Evolutionary conservation across 352 stramenopile species (phyloP).

Genomic region (Phytopythium oedochilum): DNA sequence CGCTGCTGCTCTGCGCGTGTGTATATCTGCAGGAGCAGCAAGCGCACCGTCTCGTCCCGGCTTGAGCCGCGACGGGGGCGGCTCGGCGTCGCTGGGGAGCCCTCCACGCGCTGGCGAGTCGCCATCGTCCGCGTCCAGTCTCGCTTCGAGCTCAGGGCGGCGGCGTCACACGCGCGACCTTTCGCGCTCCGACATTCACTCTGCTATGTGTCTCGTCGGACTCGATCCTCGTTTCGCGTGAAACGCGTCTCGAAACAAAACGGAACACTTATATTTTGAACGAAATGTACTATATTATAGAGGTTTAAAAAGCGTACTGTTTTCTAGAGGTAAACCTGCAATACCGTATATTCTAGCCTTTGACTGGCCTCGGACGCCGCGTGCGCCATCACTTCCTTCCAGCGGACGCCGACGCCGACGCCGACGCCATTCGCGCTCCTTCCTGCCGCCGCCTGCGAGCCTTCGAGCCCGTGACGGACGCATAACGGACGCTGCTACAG

Average conservation of each 20-base stretch:
- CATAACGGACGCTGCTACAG: not conserved
- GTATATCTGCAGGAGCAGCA: constrained; percentile 49
- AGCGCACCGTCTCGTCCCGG: constrained; percentile 17
- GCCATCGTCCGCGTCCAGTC: not conserved
- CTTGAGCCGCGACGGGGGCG: not conserved
- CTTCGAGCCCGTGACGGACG: not conserved
- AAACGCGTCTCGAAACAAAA: too few relatives aligned
- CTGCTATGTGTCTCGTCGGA: too few relatives aligned
- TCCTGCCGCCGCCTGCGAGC: not conserved
- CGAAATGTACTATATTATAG: too few relatives aligned
- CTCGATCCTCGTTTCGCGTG: too few relatives aligned
- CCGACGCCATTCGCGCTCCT: constrained; percentile 1
- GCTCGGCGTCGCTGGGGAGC: not conserved
- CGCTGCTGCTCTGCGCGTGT: constrained; percentile 17
- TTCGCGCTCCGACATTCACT: too few relatives aligned
- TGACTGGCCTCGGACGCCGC: not conserved
- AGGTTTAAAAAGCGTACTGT: too few relatives aligned
- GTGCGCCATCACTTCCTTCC: not conserved
- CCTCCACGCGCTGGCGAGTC: not conserved
- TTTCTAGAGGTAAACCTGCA: too few relatives aligned
- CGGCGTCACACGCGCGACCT: too few relatives aligned
- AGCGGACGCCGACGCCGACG: not conserved
- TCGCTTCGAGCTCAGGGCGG: too few relatives aligned
- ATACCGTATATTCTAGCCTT: not conserved
- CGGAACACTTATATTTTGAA: too few relatives aligned